Conservation (phyloP, 306 rosid species). For the Sicyos edulis region DNA sequence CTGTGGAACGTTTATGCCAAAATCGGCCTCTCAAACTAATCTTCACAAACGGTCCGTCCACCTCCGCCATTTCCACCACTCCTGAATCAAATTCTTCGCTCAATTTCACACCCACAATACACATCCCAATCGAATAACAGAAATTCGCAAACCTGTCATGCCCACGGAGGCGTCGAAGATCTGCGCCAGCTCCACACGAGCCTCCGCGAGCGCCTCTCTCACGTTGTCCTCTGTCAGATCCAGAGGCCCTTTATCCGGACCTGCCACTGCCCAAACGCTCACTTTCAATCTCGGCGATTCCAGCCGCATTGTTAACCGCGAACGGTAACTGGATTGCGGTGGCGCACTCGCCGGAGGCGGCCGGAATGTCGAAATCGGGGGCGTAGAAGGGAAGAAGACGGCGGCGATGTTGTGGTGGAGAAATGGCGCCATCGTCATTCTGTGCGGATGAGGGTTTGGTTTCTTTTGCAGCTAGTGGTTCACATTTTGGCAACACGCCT, state of each 20-base stretch:
- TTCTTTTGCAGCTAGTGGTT: not conserved
- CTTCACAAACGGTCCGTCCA: constrained; percentile 85
- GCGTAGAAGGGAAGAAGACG: not conserved
- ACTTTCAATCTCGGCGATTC: constrained; percentile 9
- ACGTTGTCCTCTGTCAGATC: constrained; percentile 77
- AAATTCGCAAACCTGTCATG: constrained; percentile 52
- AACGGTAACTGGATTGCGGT: not conserved
- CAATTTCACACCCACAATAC: not conserved
- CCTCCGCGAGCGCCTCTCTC: constrained; percentile 53
- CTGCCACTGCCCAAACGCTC: constrained; percentile 32
- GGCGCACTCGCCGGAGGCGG: not conserved
- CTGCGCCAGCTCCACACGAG: constrained; percentile 59
- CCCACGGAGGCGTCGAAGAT: constrained; percentile 83
- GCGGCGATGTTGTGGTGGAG: not conserved
- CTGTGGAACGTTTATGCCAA: constrained; percentile 79
- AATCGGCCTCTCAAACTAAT: constrained; percentile 82
- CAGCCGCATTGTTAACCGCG: not conserved
- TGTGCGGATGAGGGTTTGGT: not conserved
- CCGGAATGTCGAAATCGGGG: constrained; percentile 15
- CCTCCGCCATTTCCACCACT: constrained; percentile 59
- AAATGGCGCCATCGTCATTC: not conserved
- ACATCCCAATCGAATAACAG: no score
- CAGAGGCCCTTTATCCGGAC: constrained; percentile 44
- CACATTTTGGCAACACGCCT: not conserved
- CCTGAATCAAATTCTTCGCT: constrained; percentile 32